Evolutionary conservation across 176 grass and related monocot species (phyloP).

Genomic region (Triticum urartu): DNA sequence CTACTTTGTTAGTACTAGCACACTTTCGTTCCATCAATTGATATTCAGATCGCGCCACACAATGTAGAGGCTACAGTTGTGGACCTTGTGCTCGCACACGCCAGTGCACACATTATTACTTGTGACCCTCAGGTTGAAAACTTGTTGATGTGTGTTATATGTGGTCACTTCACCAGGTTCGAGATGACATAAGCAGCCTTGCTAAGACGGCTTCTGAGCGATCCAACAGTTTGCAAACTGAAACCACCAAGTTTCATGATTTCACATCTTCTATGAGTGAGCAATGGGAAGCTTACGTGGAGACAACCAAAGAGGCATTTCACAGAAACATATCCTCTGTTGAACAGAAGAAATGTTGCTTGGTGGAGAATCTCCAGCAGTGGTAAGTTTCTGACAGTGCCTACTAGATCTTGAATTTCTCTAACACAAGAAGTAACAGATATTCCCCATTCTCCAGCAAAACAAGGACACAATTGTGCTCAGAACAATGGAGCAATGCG

Average conservation of each 20-base stretch:
- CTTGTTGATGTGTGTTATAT: conserved; percentile 2
- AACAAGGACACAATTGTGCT: conserved; percentile 36
- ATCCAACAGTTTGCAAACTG: conserved; percentile 45
- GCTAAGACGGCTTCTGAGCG: conserved; percentile 37
- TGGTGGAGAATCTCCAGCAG: conserved; percentile 43
- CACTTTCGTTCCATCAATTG: neutral
- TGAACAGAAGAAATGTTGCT: conserved; percentile 45
- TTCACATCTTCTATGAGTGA: conserved; percentile 60
- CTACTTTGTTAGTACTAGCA: neutral
- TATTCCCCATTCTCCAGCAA: conserved; percentile 46
- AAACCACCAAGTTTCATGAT: conserved; percentile 55
- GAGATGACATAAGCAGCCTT: conserved; percentile 55
- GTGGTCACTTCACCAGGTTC: conserved; percentile 44
- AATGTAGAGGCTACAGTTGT: neutral
- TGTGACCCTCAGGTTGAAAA: conserved; percentile 10
- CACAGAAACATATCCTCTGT: conserved; percentile 42
- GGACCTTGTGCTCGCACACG: neutral
- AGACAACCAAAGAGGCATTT: conserved; percentile 57
- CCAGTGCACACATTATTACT: neutral
- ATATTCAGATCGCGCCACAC: neutral
- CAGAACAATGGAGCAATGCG: conserved; percentile 62
- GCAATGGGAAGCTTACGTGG: conserved; percentile 62
- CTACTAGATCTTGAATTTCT: neutral
- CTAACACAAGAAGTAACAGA: neutral
- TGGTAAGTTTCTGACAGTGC: conserved; percentile 41